Evolutionary conservation across 2,329 filamentous ascomycete genomes (phyloP), one percentile per base, ranked within the genome.

Genomic region (Colletotrichum incanum): DNA sequence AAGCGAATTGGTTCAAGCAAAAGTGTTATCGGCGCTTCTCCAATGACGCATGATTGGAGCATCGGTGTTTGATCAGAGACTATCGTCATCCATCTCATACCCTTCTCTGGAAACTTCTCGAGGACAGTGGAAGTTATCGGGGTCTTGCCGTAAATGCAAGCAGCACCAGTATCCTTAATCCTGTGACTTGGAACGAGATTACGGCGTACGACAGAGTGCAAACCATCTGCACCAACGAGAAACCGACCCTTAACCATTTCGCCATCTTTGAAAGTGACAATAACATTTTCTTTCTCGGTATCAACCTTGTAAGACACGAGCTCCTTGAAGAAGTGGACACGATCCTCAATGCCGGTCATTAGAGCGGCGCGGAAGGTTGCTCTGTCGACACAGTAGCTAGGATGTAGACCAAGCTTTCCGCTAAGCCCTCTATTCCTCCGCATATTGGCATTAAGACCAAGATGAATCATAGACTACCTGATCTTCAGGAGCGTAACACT

Each of bases 91-190:
- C 86, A 88, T 88, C 55, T 91, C 89, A 93, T 90, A 2, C 91
- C 91, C 77, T 92, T 90, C 0, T 90, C 90, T 6, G 60, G 60
- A 0, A 93, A 82, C 0, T 79, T 85, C 73, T 87, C 88, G 82
- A 92, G 92, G 0, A 52, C n/a, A 2, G 20, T 45, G 11, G 90
- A 89, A 0, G 86, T 85, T 0, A 86, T 89, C 0, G 90, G 89
- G 7, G 91, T 89, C 77, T 92, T 89, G 0, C 91, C 91, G 74
- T 93, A 91, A 28, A 93, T 92, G 1, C 90, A 90, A 59, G 90
- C 80, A 0, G 90, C 88, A 3, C 90, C 90, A 0, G 89, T 89
- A 75, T 93, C 91, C 76, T 87, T 92, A 5, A 90, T 86, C 78
- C 91, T 92, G 28, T 39, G 31, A 2, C 16, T 41, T 1, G 45